Evolutionary conservation across 2,329 filamentous ascomycete genomes (phyloP), one percentile per base, ranked within the genome.

Genomic region (Trichothecium sympodiale): DNA sequence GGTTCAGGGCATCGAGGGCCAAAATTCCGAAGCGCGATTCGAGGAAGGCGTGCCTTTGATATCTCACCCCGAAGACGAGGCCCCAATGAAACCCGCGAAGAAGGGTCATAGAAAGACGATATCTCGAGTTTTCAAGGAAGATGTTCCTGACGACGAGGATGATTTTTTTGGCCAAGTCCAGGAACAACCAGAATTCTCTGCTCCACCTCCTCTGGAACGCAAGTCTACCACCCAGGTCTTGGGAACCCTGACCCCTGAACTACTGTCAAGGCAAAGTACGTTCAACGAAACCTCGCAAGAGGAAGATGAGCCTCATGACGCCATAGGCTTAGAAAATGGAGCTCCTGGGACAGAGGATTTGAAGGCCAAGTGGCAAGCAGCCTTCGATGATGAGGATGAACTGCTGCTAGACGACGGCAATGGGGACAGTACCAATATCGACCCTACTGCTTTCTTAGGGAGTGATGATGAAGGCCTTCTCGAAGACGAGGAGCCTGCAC

Each of bases 401-500:
- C 69, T 78, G 29, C 64, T 83, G 10, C 55, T 77, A 3, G 73
- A 76, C 8, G 76, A 84, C 23, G 59, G 67, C 12, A 52, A 56
- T 2, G 51, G 54, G 17, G 62, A 62, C 25, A 44, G 40, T 8
- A 51, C 56, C 20, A 67, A 67, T 36, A 49, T 83, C 14, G 78
- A 84, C 44, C 69, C 77, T 1, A 62, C 73, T 17, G 68, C 70
- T 1, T 77, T 89, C 45, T 78, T 88, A 43, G 77, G 83, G 31
- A 88, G 88, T 45, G 88, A 94, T 53, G 83, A 84, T 44, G 83
- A 88, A 49, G 87, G 85, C 1, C 82, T 95, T 41, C 62, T 95
- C 6, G 87, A 88, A 38, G 67, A 70, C 4, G 66, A 64, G 9
- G 60, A 68, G 15, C 20, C 31, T 17, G 15, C 12, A 6, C 26